Percentiles rank a stretch among this genome's conserved stretches.
Evolutionary conservation across 495 filamentous ascomycete species (phyloP).

Genomic region (Tuber microsphaerosporum): DNA sequence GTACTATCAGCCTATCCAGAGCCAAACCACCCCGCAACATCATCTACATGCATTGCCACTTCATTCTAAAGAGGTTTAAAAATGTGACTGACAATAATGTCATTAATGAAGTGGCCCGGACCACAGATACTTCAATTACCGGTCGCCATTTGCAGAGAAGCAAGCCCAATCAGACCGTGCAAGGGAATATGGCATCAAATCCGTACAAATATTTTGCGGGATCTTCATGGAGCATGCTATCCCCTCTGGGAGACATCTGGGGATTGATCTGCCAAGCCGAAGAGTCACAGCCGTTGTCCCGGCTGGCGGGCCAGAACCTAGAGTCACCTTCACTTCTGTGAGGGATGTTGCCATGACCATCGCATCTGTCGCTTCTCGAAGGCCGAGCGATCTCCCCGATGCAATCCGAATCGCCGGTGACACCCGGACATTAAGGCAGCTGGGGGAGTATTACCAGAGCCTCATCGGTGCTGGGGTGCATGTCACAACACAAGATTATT

Average conservation of each 20-base stretch:
- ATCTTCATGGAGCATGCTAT: constrained; percentile 34
- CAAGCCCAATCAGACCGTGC: constrained; percentile 24
- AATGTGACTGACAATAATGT: background rate
- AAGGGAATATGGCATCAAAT: constrained; percentile 25
- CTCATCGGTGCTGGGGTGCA: constrained; percentile 21
- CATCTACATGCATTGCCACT: background rate
- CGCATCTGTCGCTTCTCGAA: constrained; percentile 22
- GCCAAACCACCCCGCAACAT: background rate
- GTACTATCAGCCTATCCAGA: constrained; percentile 6
- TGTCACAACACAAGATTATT: constrained; percentile 15
- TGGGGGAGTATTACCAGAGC: constrained; percentile 25
- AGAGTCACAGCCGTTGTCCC: constrained; percentile 26
- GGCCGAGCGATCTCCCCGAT: constrained; percentile 22
- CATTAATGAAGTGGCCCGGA: constrained; percentile 25
- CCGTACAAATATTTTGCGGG: constrained; percentile 33
- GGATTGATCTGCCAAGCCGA: constrained; percentile 28
- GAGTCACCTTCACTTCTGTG: constrained; percentile 30
- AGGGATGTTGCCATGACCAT: constrained; percentile 30
- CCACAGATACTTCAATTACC: constrained; percentile 26
- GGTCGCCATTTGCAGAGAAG: constrained; percentile 26
- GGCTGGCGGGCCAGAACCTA: constrained; percentile 24
- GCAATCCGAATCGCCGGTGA: constrained; percentile 31
- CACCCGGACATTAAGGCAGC: constrained; percentile 27
- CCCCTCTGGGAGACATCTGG: constrained; percentile 25
- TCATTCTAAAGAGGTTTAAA: background rate